Base-by-base conservation (phyloP, 2,329 filamentous ascomycete genomes). In the Verticillium albo-atrum region DNA sequence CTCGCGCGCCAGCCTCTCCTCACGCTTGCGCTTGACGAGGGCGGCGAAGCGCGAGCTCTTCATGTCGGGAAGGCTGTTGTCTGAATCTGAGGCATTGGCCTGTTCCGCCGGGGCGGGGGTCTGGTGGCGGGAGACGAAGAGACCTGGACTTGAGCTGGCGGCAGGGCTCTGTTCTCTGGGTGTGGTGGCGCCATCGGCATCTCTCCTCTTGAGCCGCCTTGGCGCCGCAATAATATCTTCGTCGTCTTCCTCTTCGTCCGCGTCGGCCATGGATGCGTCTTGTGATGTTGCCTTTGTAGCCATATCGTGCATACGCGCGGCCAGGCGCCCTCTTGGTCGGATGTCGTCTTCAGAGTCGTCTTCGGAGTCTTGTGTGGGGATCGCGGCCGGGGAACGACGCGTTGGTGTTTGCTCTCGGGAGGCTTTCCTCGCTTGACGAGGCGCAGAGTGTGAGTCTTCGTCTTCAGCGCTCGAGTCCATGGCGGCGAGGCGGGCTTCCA, bases 21-120 rank as follows among this genome's bases (percentile, higher is more conserved):
- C 82, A 55, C 87, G 84, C 68, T 94, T 95, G 66, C 86, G 84
- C 53, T 86, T 86, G 12, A 95, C 83, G 0, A 96, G 82, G 7
- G 88, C 89, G 62, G 86, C 79, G 67, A 96, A 88, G 5, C 88
- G 85, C 47, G 83, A 78, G 55, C 85, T 82, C 61, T 81, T 76
- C 58, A 73, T 63, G 12, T 74, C 62, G 6, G 83, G 79, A 1
- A 84, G 60, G 6, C 83, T 79, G 10, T 75, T 74, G 25, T 84
- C 82, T 3, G 74, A 77, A 37, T 73, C 68, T 65, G 67, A 3
- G 66, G 42, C 68, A 59, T 58, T 62, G 58, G 32, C 58, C 63
- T 56, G 30, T 58, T 58, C 20, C 58, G 65, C 63, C 57, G 71
- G 71, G 14, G 66, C 52, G 47, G 71, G 69, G 10, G 71, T 75